Evolutionary conservation across 2,329 filamentous ascomycete species (phyloP).

Genomic region (Trichoderma pleuroti): DNA sequence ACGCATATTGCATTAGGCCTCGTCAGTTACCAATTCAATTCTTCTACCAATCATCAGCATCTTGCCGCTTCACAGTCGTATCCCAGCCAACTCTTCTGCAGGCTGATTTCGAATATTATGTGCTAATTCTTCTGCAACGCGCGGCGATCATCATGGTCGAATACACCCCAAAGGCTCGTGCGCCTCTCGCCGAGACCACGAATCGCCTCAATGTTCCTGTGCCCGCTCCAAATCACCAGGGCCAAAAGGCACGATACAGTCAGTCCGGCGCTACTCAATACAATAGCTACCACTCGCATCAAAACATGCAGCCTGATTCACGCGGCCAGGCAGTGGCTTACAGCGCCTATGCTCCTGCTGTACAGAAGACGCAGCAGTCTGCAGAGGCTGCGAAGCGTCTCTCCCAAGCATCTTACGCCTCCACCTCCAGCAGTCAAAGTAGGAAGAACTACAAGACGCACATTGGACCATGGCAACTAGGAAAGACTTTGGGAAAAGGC

Average conservation of each 20-base stretch:
- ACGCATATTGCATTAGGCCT: conserved; percentile 3
- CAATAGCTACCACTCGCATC: conserved; percentile 12
- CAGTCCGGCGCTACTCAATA: conserved; percentile 21
- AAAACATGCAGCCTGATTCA: neutral
- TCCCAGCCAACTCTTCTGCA: neutral
- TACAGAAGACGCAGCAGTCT: conserved; percentile 30
- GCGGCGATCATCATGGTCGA: conserved; percentile 31
- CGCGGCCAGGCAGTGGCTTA: neutral
- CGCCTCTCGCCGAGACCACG: conserved; percentile 47
- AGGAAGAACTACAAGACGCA: conserved; percentile 60
- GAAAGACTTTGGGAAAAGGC: conserved; percentile 83
- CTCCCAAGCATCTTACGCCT: conserved; percentile 42
- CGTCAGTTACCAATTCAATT: conserved; percentile 17
- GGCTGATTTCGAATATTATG: conserved; percentile 32
- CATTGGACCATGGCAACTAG: conserved; percentile 91
- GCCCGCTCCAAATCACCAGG: conserved; percentile 27
- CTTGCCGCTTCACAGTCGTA: neutral
- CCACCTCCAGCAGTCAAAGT: conserved; percentile 39
- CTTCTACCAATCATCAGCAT: conserved; percentile 6
- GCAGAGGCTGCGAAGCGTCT: conserved; percentile 36
- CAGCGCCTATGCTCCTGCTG: conserved; percentile 25
- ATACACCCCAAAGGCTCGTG: conserved; percentile 31
- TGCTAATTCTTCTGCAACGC: conserved; percentile 30
- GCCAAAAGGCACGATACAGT: conserved; percentile 32
- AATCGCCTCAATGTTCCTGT: conserved; percentile 45